Conservation (phyloP, 305 asterid species). For the Fraxinus latifolia region DNA sequence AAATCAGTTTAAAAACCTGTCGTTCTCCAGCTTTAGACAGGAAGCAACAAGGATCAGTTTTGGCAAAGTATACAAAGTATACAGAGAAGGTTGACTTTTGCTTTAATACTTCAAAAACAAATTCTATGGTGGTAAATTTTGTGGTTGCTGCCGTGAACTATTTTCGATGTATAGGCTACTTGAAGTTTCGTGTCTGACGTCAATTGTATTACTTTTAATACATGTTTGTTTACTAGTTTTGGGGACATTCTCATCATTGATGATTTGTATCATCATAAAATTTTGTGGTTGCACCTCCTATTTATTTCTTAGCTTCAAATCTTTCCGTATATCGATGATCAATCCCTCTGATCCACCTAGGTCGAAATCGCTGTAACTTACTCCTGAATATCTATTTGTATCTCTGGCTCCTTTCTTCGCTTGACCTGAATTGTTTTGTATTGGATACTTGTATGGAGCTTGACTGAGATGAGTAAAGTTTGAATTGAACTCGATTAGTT, state of each 20-base stretch:
- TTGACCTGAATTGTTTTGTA: background rate
- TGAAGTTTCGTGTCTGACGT: constrained; percentile 19
- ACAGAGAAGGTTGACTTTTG: constrained; percentile 26
- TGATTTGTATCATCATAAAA: constrained; percentile 27
- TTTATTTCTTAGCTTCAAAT: background rate
- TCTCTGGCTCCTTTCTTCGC: background rate
- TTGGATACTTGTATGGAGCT: background rate
- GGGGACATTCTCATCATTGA: constrained; percentile 20
- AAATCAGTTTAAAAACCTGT: background rate
- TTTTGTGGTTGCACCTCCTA: constrained; percentile 12
- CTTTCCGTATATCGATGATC: background rate
- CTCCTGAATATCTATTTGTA: background rate
- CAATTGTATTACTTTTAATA: constrained; percentile 25
- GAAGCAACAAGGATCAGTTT: constrained; percentile 32
- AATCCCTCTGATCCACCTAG: background rate
- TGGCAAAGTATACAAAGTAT: constrained; percentile 24
- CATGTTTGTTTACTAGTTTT: constrained; percentile 15
- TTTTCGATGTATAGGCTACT: constrained; percentile 55
- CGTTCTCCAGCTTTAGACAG: background rate
- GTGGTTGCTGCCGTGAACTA: constrained; percentile 38
- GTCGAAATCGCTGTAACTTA: background rate
- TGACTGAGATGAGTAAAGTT: background rate
- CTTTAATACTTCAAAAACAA: background rate
- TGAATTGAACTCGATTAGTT: background rate
- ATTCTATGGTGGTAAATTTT: constrained; percentile 37